A percentile compares a stretch with the other conserved stretches of the same genome.
These are phyloP conservation scores for Nicotiana sylvestris DNA, from an alignment of 257 asterid species.

Conservation along the genomic window DNA sequence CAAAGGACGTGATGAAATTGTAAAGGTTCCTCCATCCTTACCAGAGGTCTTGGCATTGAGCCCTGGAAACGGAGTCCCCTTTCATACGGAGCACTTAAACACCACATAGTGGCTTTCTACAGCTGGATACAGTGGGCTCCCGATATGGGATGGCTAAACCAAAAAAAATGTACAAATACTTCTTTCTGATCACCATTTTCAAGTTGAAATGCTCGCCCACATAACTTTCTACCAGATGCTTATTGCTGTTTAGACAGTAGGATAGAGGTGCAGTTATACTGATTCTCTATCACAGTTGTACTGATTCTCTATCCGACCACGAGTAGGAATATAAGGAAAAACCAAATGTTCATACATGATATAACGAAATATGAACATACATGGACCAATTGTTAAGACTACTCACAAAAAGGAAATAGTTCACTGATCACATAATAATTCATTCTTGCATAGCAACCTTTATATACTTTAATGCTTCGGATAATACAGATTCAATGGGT, in stretches of 20 bases:
- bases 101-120: not conserved
- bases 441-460: not conserved
- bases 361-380: not conserved
- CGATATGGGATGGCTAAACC: not conserved
- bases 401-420: not conserved
- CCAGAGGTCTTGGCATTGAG: not conserved
- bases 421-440: not conserved
- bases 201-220: not conserved
- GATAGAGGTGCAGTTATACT: not conserved
- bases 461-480: not conserved
- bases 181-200: not conserved
- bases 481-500: too few species aligned
- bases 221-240: not conserved
- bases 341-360: not conserved
- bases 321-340: not conserved
- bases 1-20: too few species aligned
- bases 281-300: not conserved
- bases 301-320: not conserved
- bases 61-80: not conserved
- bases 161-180: not conserved
- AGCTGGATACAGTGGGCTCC: not conserved
- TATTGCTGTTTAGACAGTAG: not conserved
- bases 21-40: not conserved
- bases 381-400: conserved; percentile 2
- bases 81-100: not conserved